Base-by-base conservation (phyloP, 2,329 filamentous ascomycete species). In the Aureobasidium subglaciale region DNA sequence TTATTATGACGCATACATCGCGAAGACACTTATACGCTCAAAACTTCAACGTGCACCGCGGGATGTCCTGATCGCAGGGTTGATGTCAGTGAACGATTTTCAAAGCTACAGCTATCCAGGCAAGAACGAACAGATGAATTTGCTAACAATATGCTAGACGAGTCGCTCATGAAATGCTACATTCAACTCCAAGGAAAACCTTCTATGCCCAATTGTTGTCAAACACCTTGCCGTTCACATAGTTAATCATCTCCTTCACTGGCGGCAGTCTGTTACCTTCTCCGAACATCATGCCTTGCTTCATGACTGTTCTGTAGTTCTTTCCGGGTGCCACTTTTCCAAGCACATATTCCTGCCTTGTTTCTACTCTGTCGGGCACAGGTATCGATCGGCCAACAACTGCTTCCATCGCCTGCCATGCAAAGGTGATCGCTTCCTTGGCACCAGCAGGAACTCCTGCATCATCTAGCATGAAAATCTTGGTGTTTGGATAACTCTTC, bases 321-420 rank as follows among this genome's bases (percentile, higher is more conserved):
- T 70, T 68, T 2, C 80, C 79, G 0, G 79, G 78, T 20, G 68
- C 73, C 10, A 82, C 70, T 61, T 82, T 82, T 3, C 80, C 80
- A 4, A 82, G 70, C 1, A 83, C 73, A 61, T 77, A 78, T 43
- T 73, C 69, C 56, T 68, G 65, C 27, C 75, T 68, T 20, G 78
- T 80, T 67, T 82, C 79, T 2, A 81, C 79, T 7, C 75, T 68
- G n/a, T 68, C 69, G 2, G 79, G 79, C 8, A 83, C 77, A 1
- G 75, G 77, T 43, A 82, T 79, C 25, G 73, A 75, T 15, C 80
- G 71, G 7, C 78, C 79, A 0, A 81, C 74, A 15, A 83, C 64
- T 2, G 79, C 78, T 63, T 84, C 80, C 74, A 84, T 78, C 2
- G 75, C 80, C 65, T 82, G 79, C 75, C 78, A 81, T 4, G 82